Base-by-base conservation (phyloP, 345 rosid species). In the Limnanthes douglasii region DNA sequence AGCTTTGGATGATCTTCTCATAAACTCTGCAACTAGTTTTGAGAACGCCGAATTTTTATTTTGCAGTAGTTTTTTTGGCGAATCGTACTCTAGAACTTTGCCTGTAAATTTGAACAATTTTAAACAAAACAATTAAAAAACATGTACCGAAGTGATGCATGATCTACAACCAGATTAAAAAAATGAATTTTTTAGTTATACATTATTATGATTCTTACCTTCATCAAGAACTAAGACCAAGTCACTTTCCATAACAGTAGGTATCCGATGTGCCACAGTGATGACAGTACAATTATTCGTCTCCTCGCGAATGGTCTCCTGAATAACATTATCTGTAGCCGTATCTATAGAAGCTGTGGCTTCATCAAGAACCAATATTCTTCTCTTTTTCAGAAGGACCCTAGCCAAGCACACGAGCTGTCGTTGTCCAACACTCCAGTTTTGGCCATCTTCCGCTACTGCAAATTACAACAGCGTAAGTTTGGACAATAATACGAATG, bases 391-490 rank as follows among this genome's bases (percentile, higher is more conserved):
- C 7, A 75, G 51, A 2, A 74, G 73, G 14, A 61, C 77, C 44
- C 90, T 57, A 2, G 72, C 77, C 9, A 78, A 56, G 51, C 90
- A 78, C 15, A 68, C 72, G 11, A 78, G 74, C 44, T 78, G 90
- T 47, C 90, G 68, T 50, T 78, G 90, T 20, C 90, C 90, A n/a
- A 74, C 65, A 21, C 84, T 74, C 85, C 78, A 78, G 50, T 74
- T 78, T 49, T 66, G 68, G 21, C 84, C 84, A 24, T 74, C 75
- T 54, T 74, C 78, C 3, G 73, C 68, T 18, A 74, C 84, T 72
- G 68, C 39, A 44, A 5, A 33, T 27, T 31, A 38, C 27, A 35
- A 10, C 2, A 25, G 24, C 40, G n/a, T n/a, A n/a, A n/a, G n/a
- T n/a, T n/a, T n/a, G n/a, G n/a, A n/a, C n/a, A n/a, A n/a, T n/a